These are phyloP conservation scores for Mycena amicta DNA, from an alignment of 768 basidiomycete species.

Conservation along the genomic window DNA sequence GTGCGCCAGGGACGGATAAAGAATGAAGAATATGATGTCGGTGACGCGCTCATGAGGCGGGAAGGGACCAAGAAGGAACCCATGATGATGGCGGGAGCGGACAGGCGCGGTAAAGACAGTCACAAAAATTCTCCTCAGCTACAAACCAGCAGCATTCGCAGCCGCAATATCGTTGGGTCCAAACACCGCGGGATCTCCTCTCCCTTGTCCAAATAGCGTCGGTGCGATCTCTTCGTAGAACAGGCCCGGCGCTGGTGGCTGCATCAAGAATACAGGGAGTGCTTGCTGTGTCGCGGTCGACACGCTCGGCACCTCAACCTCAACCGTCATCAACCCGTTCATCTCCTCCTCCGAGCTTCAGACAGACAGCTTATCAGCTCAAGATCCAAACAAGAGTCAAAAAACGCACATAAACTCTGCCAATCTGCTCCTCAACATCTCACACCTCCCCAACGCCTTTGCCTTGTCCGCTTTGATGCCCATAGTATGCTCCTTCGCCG, in stretches of 20 bases:
- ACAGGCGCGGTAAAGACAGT: too few species aligned
- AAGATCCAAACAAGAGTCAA: neutral
- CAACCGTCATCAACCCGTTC: neutral
- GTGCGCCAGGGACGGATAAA: too few species aligned
- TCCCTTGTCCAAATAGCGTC: neutral
- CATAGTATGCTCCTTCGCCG: slow-evolving; percentile 31
- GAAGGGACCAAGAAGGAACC: too few species aligned
- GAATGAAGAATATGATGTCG: too few species aligned
- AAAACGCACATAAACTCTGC: slow-evolving; percentile 24
- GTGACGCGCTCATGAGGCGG: too few species aligned
- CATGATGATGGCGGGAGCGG: too few species aligned
- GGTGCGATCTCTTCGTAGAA: neutral
- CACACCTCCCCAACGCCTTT: slow-evolving; percentile 27
- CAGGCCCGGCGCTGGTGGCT: neutral
- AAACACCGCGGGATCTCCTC: neutral
- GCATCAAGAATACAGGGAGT: neutral
- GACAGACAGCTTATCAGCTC: neutral
- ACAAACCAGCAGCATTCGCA: too few species aligned
- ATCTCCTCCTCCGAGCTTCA: neutral
- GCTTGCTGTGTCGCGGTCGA: neutral
- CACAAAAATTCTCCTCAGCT: too few species aligned
- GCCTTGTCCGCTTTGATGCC: slow-evolving; percentile 31
- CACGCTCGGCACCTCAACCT: neutral
- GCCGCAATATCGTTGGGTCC: neutral
- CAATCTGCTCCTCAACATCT: slow-evolving; percentile 27